phyloP scores from a whole-genome alignment of 2,329 filamentous ascomycete species.

The Xenosphaeropsis pyriputrescens region DNA sequence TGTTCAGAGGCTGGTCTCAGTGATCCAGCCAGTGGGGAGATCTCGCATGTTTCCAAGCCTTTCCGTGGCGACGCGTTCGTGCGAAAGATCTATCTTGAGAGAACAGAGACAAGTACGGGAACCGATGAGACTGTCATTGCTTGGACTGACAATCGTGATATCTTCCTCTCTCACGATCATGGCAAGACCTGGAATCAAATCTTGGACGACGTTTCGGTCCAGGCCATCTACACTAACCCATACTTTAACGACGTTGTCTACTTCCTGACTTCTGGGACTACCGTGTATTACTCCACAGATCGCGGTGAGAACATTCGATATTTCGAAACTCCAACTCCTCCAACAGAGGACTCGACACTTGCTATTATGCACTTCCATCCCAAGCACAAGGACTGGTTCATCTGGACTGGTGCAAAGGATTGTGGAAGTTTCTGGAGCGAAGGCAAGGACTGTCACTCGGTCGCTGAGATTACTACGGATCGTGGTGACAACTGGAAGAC shows the following conservation, averaged over 20 bases:
- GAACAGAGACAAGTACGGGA: constrained; percentile 45
- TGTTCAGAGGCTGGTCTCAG: constrained; percentile 47
- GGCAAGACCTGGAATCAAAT: constrained; percentile 73
- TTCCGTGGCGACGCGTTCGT: constrained; percentile 44
- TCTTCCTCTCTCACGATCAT: constrained; percentile 71
- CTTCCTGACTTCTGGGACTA: constrained; percentile 54
- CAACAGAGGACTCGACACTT: constrained; percentile 19
- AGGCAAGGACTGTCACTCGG: constrained; percentile 45
- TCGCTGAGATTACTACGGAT: constrained; percentile 66
- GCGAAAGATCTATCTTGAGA: constrained; percentile 64
- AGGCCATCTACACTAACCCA: constrained; percentile 59
- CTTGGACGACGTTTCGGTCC: constrained; percentile 55
- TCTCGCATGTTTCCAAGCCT: constrained; percentile 40
- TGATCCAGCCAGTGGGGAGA: constrained; percentile 47
- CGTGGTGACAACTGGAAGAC: constrained; percentile 69
- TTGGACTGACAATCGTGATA: constrained; percentile 28
- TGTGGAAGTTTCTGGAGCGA: constrained; percentile 32
- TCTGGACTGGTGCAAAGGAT: constrained; percentile 66
- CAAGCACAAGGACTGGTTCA: constrained; percentile 73
- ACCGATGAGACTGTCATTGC: constrained; percentile 60
- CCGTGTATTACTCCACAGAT: constrained; percentile 71
- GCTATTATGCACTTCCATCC: constrained; percentile 69
- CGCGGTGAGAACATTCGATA: constrained; percentile 58
- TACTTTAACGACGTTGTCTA: constrained; percentile 78
- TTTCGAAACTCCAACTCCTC: constrained; percentile 54